Percentiles rank a stretch among this genome's conserved stretches.
These are phyloP conservation scores for Plenodomus lindquistii DNA, from an alignment of 2,329 filamentous ascomycete genomes.

Conservation along the genomic window DNA sequence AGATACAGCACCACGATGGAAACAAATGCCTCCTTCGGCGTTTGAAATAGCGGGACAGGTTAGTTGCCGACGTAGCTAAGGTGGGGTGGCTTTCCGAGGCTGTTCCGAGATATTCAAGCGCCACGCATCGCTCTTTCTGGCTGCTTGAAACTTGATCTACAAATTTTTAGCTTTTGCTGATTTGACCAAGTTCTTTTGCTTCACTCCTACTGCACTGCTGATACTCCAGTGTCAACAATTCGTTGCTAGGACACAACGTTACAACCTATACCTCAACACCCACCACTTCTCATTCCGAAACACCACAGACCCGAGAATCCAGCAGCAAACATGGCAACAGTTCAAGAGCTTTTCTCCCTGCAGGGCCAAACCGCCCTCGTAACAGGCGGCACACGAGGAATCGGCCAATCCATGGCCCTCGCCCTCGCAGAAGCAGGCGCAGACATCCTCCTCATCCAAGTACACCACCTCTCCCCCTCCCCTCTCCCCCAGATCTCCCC, in stretches of 20 bases:
- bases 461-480: conserved; percentile 20
- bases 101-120: conserved; percentile 24
- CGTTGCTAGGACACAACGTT: neutral
- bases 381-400: conserved; percentile 56
- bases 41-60: conserved; percentile 33
- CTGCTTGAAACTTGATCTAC: conserved; percentile 5
- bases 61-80: conserved; percentile 31
- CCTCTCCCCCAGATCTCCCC: neutral
- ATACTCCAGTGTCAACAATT: neutral
- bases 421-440: conserved; percentile 56
- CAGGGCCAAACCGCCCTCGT: conserved; percentile 55
- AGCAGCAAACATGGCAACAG: conserved; percentile 27
- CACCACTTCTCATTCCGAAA: conserved; percentile 8
- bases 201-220: neutral
- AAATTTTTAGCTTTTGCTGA: neutral
- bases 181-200: neutral
- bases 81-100: conserved; percentile 33
- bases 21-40: conserved; percentile 35
- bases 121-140: conserved; percentile 9
- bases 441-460: conserved; percentile 56
- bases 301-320: neutral
- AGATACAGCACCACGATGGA: conserved; percentile 23
- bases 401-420: conserved; percentile 56
- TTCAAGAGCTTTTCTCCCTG: conserved; percentile 53
- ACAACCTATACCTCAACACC: neutral